Evolutionary conservation across 106 monocot species (phyloP).

Genomic region (Dendrobium officinale): DNA sequence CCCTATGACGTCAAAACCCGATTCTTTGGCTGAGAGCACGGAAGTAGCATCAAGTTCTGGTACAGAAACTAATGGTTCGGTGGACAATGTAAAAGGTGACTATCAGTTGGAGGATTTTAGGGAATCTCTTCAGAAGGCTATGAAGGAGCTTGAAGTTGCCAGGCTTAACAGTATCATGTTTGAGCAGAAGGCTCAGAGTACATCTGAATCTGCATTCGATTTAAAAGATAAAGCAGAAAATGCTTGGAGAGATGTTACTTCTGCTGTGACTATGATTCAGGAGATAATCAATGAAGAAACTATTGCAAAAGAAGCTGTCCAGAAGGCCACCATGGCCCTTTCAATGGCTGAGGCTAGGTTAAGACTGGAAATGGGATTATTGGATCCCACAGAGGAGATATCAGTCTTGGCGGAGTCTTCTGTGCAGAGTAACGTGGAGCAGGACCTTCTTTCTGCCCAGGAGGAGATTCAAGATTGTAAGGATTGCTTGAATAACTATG

Average conservation of each 20-base stretch:
- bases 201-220: slow-evolving; percentile 78
- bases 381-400: slow-evolving; percentile 33
- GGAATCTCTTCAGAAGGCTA: slow-evolving; percentile 59
- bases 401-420: slow-evolving; percentile 14
- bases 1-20: neutral
- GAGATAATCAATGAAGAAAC: slow-evolving; percentile 70
- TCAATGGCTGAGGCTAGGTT: slow-evolving; percentile 90
- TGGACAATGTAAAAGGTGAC: slow-evolving; percentile 40
- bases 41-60: slow-evolving; percentile 16
- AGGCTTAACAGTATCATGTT: slow-evolving; percentile 76
- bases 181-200: slow-evolving; percentile 87
- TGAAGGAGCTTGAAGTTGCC: slow-evolving; percentile 78
- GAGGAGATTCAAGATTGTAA: slow-evolving; percentile 59
- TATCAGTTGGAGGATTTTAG: slow-evolving; percentile 41
- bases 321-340: slow-evolving; percentile 83
- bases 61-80: slow-evolving; percentile 13
- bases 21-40: slow-evolving; percentile 7
- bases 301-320: slow-evolving; percentile 71
- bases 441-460: slow-evolving; percentile 40
- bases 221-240: slow-evolving; percentile 77
- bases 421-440: slow-evolving; percentile 21
- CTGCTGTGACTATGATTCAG: slow-evolving; percentile 59
- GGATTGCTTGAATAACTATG: slow-evolving; percentile 35
- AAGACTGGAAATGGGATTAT: slow-evolving; percentile 41
- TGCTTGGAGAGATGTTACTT: slow-evolving; percentile 54